phyloP scores from a whole-genome alignment of 176 grass and related monocot genomes.

The Tuctoria greenei region DNA sequence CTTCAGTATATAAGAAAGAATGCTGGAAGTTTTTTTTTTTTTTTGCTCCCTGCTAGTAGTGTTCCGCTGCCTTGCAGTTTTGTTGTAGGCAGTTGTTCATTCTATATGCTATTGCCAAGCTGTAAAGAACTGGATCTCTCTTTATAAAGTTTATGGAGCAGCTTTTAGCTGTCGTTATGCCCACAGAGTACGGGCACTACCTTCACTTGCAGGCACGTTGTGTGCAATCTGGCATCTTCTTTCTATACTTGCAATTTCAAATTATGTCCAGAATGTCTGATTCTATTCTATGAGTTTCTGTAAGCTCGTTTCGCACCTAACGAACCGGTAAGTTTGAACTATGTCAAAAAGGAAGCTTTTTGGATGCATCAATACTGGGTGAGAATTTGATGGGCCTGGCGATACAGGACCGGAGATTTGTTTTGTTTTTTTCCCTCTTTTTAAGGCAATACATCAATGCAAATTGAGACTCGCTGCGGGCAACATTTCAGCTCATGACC shows the following conservation, averaged over 20 bases:
- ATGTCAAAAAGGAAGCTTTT: no score
- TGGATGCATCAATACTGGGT: no score
- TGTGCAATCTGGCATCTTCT: background rate
- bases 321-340: no score
- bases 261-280: no score
- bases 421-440: no score
- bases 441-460: no score
- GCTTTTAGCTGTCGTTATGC: background rate
- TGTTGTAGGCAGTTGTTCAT: slow-evolving; percentile 24
- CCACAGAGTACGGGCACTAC: background rate
- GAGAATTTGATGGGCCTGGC: no score
- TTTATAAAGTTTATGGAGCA: background rate
- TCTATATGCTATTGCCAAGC: background rate
- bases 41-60: slow-evolving; percentile 15
- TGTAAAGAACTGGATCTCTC: slow-evolving; percentile 19
- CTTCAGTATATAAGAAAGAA: slow-evolving; percentile 36
- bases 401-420: no score
- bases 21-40: background rate
- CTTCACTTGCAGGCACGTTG: background rate
- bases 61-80: background rate
- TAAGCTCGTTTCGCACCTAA: no score
- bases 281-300: no score
- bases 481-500: background rate
- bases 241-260: background rate
- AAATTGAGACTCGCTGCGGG: background rate